A percentile compares a stretch with the other conserved stretches of the same genome.
These are phyloP conservation scores for Priceomyces melissophilus DNA, from an alignment of 805 yeast genomes.

Conservation along the genomic window DNA sequence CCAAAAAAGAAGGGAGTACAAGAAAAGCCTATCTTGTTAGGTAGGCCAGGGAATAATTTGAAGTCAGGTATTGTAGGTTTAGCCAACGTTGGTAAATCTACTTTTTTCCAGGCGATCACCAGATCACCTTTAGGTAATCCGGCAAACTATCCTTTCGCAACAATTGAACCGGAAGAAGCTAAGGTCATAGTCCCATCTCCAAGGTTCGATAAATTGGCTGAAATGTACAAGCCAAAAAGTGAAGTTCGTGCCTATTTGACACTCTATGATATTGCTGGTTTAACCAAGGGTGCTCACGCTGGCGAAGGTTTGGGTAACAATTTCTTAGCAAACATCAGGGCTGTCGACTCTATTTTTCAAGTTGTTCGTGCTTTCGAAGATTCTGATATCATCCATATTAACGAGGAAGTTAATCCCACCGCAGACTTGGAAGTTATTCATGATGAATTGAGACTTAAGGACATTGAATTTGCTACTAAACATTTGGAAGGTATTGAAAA, in stretches of 20 bases:
- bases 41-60: slow-evolving; percentile 62
- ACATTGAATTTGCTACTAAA: slow-evolving; percentile 90
- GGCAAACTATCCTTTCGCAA: slow-evolving; percentile 97
- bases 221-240: slow-evolving; percentile 76
- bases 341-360: slow-evolving; percentile 97
- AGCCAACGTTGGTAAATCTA: slow-evolving; percentile 94
- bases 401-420: slow-evolving; percentile 87
- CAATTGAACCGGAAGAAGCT: slow-evolving; percentile 98
- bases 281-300: slow-evolving; percentile 92
- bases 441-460: slow-evolving; percentile 92
- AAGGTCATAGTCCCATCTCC: slow-evolving; percentile 91
- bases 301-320: slow-evolving; percentile 99
- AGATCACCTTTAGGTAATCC: slow-evolving; percentile 92
- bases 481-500: slow-evolving; percentile 72
- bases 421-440: slow-evolving; percentile 91
- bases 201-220: slow-evolving; percentile 73
- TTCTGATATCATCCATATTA: slow-evolving; percentile 95
- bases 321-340: slow-evolving; percentile 92
- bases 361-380: slow-evolving; percentile 97
- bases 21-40: slow-evolving; percentile 73
- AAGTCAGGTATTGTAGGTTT: slow-evolving; percentile 86
- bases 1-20: slow-evolving; percentile 65
- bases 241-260: slow-evolving; percentile 91
- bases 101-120: slow-evolving; percentile 96
- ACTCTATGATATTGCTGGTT: slow-evolving; percentile 95